Conservation (phyloP, 805 yeast genomes). For the Saturnispora quitensis region DNA sequence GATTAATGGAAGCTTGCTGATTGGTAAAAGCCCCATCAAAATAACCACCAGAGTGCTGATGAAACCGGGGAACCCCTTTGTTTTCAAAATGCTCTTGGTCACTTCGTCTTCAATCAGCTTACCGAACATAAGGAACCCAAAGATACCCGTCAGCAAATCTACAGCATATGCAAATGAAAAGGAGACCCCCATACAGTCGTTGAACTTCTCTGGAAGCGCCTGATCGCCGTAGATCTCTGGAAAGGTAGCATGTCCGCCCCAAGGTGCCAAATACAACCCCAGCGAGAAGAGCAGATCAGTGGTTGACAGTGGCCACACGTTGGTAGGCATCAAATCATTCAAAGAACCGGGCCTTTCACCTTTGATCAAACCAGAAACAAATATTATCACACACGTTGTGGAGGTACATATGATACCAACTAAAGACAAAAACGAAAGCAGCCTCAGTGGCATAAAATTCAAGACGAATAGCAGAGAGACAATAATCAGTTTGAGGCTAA, state of each 20-base stretch:
- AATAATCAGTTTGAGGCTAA: constrained; percentile 35
- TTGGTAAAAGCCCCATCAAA: constrained; percentile 71
- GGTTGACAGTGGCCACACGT: constrained; percentile 50
- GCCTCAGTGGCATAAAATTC: constrained; percentile 62
- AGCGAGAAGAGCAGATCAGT: constrained; percentile 48
- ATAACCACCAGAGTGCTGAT: constrained; percentile 45
- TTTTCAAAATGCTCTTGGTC: constrained; percentile 36
- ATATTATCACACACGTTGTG: constrained; percentile 48
- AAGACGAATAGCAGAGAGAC: constrained; percentile 33
- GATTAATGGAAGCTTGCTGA: constrained; percentile 76
- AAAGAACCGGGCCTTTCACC: constrained; percentile 66
- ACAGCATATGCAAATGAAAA: constrained; percentile 52
- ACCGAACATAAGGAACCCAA: constrained; percentile 60
- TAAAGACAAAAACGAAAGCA: constrained; percentile 60
- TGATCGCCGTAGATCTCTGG: constrained; percentile 68
- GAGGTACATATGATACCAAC: constrained; percentile 66
- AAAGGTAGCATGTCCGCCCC: constrained; percentile 79
- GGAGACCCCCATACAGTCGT: constrained; percentile 44
- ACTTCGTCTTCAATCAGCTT: constrained; percentile 40
- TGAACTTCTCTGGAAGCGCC: constrained; percentile 54
- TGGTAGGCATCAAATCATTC: constrained; percentile 51
- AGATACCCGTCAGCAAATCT: constrained; percentile 53
- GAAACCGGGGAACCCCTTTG: constrained; percentile 41
- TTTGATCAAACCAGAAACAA: constrained; percentile 57
- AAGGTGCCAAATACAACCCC: constrained; percentile 69